Evolutionary conservation across 2,329 filamentous ascomycete species (phyloP).

Genomic region (Anthostomella pinea): DNA sequence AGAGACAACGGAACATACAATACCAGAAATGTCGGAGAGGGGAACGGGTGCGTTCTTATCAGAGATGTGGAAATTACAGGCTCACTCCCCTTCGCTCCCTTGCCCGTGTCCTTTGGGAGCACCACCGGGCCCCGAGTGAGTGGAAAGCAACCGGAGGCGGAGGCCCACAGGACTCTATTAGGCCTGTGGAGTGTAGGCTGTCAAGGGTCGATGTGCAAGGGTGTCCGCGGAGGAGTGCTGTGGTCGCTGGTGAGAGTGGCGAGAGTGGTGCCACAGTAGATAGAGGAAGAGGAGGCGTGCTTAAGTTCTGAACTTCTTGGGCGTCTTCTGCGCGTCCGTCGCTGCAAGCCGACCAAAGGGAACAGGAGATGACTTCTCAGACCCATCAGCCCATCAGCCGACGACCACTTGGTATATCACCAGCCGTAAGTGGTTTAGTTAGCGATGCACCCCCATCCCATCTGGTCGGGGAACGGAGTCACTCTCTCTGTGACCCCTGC

Average conservation of each 20-base stretch:
- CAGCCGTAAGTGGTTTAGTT: slow-evolving; percentile 24
- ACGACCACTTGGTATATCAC: slow-evolving; percentile 18
- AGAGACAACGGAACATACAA: too few relatives aligned
- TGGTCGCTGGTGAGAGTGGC: too few relatives aligned
- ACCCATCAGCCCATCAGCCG: slow-evolving; percentile 18
- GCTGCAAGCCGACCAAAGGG: slow-evolving; percentile 25
- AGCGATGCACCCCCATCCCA: slow-evolving; percentile 18
- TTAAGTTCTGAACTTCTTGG: too few relatives aligned
- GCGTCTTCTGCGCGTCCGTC: background rate
- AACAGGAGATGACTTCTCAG: slow-evolving; percentile 19
- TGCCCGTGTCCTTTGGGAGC: too few relatives aligned
- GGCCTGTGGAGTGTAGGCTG: slow-evolving; percentile 6
- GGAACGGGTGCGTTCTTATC: slow-evolving; percentile 24
- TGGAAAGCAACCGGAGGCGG: too few relatives aligned
- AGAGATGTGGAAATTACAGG: slow-evolving; percentile 15
- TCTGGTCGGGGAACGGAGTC: too few relatives aligned
- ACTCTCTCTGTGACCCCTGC: slow-evolving; percentile 8
- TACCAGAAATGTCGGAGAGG: slow-evolving; percentile 14
- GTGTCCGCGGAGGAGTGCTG: too few relatives aligned
- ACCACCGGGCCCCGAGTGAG: too few relatives aligned
- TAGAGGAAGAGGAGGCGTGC: slow-evolving; percentile 2
- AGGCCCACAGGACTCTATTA: too few relatives aligned
- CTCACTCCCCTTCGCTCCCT: too few relatives aligned
- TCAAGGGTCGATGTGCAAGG: too few relatives aligned
- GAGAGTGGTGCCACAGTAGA: background rate